Evolutionary conservation across 768 basidiomycete species (phyloP), one percentile per base, ranked within the genome.

Genomic region (Tylopilus plumbeoviolaceoides): DNA sequence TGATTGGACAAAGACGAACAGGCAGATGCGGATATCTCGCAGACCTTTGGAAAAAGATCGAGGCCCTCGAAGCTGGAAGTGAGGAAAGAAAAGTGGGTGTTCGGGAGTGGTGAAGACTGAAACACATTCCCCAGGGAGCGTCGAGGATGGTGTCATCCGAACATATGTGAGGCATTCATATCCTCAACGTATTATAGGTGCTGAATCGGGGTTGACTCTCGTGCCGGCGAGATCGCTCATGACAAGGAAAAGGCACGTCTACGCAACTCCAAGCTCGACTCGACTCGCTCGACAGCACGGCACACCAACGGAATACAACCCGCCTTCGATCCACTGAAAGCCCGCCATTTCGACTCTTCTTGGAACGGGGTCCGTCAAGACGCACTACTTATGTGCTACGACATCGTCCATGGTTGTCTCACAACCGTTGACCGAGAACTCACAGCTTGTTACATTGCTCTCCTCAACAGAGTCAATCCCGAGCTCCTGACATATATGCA

Each of bases 301-400:
- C 27, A 95, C 77, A 95, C 98, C 68, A n/a, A n/a, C n/a, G n/a
- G n/a, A n/a, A n/a, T n/a, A n/a, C n/a, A n/a, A n/a, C n/a, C n/a
- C n/a, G n/a, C n/a, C n/a, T n/a, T n/a, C n/a, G n/a, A n/a, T n/a
- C n/a, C n/a, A n/a, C n/a, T n/a, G n/a, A n/a, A n/a, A n/a, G n/a
- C n/a, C n/a, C n/a, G n/a, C n/a, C n/a, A n/a, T n/a, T n/a, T n/a
- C n/a, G n/a, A n/a, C n/a, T 98, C 95, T 3, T 93, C 89, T 99
- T n/a, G n/a, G n/a, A n/a, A n/a, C n/a, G n/a, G 97, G 97, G 95
- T 89, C 42, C 87, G 95, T 55, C 97, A 99, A 73, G 95, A 97
- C 56, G 92, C 94, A 15, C 77, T 98, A 23, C 75, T 92, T 54
- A 94, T 99, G 92, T 98, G 85, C 75, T 98, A 95, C 72, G 95